These are phyloP conservation scores for Melampsora larici-populina DNA, from an alignment of 1,284 basidiomycete genomes.

Conservation along the genomic window DNA sequence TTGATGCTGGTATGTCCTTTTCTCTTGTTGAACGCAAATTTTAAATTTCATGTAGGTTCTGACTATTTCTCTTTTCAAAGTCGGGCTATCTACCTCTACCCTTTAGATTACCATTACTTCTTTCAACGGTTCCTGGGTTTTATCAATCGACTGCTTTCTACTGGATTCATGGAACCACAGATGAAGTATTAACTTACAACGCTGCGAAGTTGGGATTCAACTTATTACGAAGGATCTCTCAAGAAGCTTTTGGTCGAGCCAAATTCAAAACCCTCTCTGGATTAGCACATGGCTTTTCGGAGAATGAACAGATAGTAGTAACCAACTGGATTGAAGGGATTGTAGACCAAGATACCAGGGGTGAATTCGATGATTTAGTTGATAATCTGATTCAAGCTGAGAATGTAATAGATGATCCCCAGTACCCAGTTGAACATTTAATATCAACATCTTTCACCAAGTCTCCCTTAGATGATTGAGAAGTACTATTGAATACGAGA, in stretches of 20 bases:
- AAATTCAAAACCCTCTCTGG: too few species aligned
- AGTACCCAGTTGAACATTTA: too few species aligned
- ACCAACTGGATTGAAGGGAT: too few species aligned
- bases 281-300: too few species aligned
- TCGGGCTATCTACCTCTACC: slow-evolving; percentile 27
- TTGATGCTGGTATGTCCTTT: slow-evolving; percentile 12
- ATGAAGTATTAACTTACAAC: slow-evolving; percentile 14
- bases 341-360: slow-evolving; percentile 1
- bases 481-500: too few species aligned
- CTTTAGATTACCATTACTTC: slow-evolving; percentile 10
- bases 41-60: background rate
- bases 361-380: slow-evolving; percentile 5
- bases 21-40: background rate
- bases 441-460: too few species aligned
- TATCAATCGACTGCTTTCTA: slow-evolving; percentile 17
- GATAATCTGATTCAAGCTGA: slow-evolving; percentile 6
- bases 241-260: too few species aligned
- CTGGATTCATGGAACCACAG: slow-evolving; percentile 25
- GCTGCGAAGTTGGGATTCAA: background rate
- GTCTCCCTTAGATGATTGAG: too few species aligned
- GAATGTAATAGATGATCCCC: background rate
- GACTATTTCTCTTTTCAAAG: background rate
- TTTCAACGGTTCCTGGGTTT: background rate
- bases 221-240: too few species aligned
- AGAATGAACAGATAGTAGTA: too few species aligned